Conservation (phyloP, 2,329 filamentous ascomycete genomes). For the Aspergillus eucalypticola region DNA sequence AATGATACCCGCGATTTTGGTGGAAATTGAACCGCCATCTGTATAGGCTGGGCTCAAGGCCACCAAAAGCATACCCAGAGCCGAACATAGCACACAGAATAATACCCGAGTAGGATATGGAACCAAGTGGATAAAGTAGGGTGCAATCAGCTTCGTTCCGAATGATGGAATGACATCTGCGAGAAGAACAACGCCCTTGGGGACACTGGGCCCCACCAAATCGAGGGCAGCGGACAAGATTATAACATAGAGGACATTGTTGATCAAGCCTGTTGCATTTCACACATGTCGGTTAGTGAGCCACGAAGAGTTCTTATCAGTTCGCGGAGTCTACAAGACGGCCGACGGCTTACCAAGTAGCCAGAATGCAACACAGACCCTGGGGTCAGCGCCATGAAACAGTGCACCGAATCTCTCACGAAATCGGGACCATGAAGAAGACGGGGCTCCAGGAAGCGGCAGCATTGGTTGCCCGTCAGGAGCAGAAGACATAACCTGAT, state of each 20-base stretch:
- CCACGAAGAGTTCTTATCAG: background rate
- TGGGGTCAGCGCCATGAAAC: constrained; percentile 67
- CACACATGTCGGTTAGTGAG: constrained; percentile 5
- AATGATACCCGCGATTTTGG: constrained; percentile 80
- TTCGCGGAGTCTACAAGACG: background rate
- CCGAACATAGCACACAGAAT: constrained; percentile 72
- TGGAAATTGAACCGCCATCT: constrained; percentile 61
- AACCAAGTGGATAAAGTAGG: constrained; percentile 89
- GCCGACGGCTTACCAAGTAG: constrained; percentile 69
- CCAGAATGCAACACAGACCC: constrained; percentile 84
- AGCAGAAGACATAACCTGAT: constrained; percentile 24
- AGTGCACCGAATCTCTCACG: constrained; percentile 63
- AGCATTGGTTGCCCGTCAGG: constrained; percentile 39
- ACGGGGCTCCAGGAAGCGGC: constrained; percentile 59
- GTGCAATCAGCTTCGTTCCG: constrained; percentile 79
- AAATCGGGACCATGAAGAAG: constrained; percentile 73
- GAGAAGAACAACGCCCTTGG: constrained; percentile 89
- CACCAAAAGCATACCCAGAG: constrained; percentile 84
- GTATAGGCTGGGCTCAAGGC: constrained; percentile 69
- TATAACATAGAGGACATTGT: constrained; percentile 97
- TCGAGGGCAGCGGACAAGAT: constrained; percentile 94
- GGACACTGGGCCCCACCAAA: constrained; percentile 80
- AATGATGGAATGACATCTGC: constrained; percentile 92
- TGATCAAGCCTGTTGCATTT: constrained; percentile 70
- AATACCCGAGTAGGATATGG: constrained; percentile 76